phyloP scores from a whole-genome alignment of 257 asterid genomes.

The Petunia secreta region DNA sequence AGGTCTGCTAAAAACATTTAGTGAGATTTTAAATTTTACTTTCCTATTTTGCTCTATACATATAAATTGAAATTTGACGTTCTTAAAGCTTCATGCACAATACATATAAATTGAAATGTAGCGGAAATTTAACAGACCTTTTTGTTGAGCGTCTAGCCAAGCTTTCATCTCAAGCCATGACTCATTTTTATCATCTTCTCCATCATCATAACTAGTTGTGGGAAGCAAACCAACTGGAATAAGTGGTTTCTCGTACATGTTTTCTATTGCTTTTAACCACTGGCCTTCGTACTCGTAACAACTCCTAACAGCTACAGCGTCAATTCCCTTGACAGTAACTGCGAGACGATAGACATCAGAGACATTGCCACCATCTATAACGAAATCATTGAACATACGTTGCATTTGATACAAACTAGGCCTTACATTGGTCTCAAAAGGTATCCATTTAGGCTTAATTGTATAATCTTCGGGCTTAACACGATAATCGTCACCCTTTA shows the following conservation, averaged over 20 bases:
- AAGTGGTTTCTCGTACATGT: slow-evolving; percentile 29
- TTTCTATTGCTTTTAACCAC: slow-evolving; percentile 36
- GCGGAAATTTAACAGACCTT: not conserved
- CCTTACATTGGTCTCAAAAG: slow-evolving; percentile 32
- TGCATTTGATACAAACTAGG: not conserved
- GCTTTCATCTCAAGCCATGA: slow-evolving; percentile 31
- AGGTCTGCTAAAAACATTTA: too few relatives aligned
- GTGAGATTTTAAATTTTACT: too few relatives aligned
- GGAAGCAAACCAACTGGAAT: slow-evolving; percentile 40
- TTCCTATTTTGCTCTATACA: too few relatives aligned
- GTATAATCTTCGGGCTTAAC: slow-evolving; percentile 19
- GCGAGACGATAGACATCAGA: slow-evolving; percentile 10
- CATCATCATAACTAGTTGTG: not conserved
- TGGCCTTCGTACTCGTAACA: slow-evolving; percentile 38
- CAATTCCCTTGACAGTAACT: not conserved
- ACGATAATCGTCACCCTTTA: not conserved
- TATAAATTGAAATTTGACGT: too few relatives aligned
- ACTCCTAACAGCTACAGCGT: slow-evolving; percentile 23
- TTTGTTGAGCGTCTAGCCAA: slow-evolving; percentile 39
- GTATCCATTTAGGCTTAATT: slow-evolving; percentile 33
- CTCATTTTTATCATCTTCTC: not conserved
- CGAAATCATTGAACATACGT: not conserved
- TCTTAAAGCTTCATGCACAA: too few relatives aligned
- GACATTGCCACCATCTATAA: slow-evolving; percentile 15
- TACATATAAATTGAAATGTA: too few relatives aligned